Conservation (phyloP, 1,139 yeast species). For the Candida albicans region DNA sequence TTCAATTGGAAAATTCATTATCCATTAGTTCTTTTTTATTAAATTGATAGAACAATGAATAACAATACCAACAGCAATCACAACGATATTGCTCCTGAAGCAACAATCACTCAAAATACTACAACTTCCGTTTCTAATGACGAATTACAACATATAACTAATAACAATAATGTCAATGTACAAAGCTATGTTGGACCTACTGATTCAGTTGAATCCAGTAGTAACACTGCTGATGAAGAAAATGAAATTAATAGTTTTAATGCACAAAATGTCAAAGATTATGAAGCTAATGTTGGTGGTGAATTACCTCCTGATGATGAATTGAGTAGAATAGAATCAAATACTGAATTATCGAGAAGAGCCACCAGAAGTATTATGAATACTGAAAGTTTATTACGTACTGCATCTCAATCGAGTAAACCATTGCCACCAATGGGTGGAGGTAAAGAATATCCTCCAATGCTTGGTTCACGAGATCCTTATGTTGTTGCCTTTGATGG, state of each 20-base stretch:
- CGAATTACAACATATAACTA: too few relatives aligned
- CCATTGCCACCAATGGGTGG: conserved; percentile 39
- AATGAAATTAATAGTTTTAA: neutral
- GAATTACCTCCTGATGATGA: conserved; percentile 17
- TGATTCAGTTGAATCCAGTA: neutral
- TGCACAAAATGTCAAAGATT: neutral
- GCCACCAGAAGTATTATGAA: conserved; percentile 34
- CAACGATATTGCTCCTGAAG: too few relatives aligned
- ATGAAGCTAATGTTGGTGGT: neutral
- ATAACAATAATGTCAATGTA: too few relatives aligned
- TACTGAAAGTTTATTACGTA: conserved; percentile 26
- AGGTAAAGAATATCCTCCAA: conserved; percentile 35
- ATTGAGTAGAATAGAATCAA: conserved; percentile 26
- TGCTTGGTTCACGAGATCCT: conserved; percentile 30
- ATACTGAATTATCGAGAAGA: conserved; percentile 25
- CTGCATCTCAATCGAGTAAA: conserved; percentile 4
- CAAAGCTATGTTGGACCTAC: too few relatives aligned
- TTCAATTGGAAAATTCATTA: too few relatives aligned
- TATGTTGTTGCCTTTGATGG: conserved; percentile 46
- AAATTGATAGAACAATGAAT: too few relatives aligned
- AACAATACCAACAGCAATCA: too few relatives aligned
- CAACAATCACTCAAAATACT: too few relatives aligned
- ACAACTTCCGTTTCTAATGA: too few relatives aligned
- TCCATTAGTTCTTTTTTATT: too few relatives aligned
- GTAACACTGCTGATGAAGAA: neutral